Percentiles rank a stretch among this genome's conserved stretches.
phyloP scores from a whole-genome alignment of 768 basidiomycete genomes.

The Mycena alexandri region DNA sequence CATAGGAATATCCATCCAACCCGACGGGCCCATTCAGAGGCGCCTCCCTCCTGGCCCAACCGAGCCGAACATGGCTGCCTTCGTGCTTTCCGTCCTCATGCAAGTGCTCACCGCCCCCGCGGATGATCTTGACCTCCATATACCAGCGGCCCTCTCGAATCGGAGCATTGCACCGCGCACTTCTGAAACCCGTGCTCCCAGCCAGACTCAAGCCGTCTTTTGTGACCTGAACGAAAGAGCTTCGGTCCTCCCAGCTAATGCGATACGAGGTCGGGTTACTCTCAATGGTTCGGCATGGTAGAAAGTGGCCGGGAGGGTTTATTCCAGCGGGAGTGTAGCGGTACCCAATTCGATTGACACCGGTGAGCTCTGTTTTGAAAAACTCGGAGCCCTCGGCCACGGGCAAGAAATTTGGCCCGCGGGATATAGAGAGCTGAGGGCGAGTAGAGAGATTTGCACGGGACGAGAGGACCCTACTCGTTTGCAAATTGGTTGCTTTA shows the following conservation, averaged over 20 bases:
- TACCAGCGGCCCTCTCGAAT: conserved; percentile 94
- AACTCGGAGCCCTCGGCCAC: conserved; percentile 67
- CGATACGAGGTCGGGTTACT: conserved; percentile 76
- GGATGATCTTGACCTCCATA: conserved; percentile 87
- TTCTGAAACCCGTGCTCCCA: conserved; percentile 92
- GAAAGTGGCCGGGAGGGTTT: conserved; percentile 64
- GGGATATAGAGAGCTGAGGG: conserved; percentile 79
- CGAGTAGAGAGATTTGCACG: conserved; percentile 78
- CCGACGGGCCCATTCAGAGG: conserved; percentile 95
- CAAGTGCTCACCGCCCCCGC: conserved; percentile 74
- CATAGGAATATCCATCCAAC: conserved; percentile 94
- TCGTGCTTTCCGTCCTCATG: conserved; percentile 64
- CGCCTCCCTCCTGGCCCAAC: conserved; percentile 93
- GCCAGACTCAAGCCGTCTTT: conserved; percentile 81
- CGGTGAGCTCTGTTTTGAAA: conserved; percentile 77
- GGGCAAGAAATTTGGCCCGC: conserved; percentile 77
- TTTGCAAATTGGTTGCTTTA: conserved; percentile 7
- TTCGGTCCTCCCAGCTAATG: conserved; percentile 93
- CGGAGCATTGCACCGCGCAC: conserved; percentile 90
- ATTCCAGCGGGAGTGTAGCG: conserved; percentile 87
- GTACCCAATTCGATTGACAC: conserved; percentile 81
- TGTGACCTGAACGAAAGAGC: conserved; percentile 81
- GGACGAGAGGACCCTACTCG: conserved; percentile 66
- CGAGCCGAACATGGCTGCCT: conserved; percentile 89
- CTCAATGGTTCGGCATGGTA: conserved; percentile 86